Evolutionary conservation across 1,284 basidiomycete genomes (phyloP), one percentile per base, ranked within the genome.

Genomic region (Tilletia caries): DNA sequence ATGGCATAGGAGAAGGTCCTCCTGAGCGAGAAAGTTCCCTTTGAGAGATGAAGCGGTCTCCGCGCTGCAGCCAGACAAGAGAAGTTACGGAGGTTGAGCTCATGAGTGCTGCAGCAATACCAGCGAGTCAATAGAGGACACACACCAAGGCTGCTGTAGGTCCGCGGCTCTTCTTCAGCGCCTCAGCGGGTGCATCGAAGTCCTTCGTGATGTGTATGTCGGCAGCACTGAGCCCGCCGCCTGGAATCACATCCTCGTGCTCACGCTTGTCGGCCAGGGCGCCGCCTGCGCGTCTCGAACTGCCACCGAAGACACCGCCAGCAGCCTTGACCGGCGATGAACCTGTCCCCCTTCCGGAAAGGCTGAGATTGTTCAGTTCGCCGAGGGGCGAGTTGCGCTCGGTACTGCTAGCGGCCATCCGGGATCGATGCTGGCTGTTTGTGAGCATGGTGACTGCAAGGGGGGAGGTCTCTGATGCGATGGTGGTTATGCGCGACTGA

Each of bases 41-140:
- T 41, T 78, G 78, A 1, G 81, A 77, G 32, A 82, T 81, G 69
- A 78, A 82, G 23, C 81, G 74, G 54, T 82, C 81, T 13, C 79
- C 79, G 10, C 81, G 78, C 74, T 76, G 71, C 18, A 34, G 34
- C n/a, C 23, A 41, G 33, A 62, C 23, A 34, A 34, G 44, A n/a
- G 29, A 32, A 66, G 69, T 29, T 18, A 65, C n/a, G 37, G 67
- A 48, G 25, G 64, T 23, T 15, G 10, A 25, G 65, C 23, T 66
- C 34, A 46, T n/a, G 48, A 50, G 48, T 27, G 25, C 6, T 20
- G 20, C 18, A 50, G 25, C 48, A 50, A 20, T 2, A 50, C 48
- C 48, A 20, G 25, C 12, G n/a, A 29, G 32, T 18, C 1, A 6
- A 62, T 62, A 25, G 58, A 41, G 6, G 32, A 3, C 12, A 62